These are phyloP conservation scores for Lactifluus volemus DNA, from an alignment of 768 basidiomycete species.

Conservation along the genomic window DNA sequence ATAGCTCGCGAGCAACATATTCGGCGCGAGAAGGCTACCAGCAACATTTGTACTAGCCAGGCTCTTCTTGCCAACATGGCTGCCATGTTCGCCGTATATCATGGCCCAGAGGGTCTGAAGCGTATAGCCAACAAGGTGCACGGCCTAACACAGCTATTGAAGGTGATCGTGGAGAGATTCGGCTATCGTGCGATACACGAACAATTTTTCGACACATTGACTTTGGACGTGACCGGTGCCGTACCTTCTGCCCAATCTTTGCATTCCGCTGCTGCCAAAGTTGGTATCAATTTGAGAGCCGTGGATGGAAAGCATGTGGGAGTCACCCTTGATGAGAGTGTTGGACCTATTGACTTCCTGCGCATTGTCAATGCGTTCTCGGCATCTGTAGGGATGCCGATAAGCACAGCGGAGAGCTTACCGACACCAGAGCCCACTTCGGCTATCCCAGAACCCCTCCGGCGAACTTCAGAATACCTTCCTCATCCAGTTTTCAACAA, in stretches of 20 bases:
- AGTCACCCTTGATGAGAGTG: conserved; percentile 89
- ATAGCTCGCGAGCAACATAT: conserved; percentile 94
- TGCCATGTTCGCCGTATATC: conserved; percentile 97
- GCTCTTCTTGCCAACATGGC: conserved; percentile 99
- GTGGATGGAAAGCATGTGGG: conserved; percentile 73
- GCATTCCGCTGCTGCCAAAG: conserved; percentile 55
- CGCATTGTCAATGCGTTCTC: conserved; percentile 77
- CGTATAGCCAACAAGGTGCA: conserved; percentile 91
- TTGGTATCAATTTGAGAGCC: conserved; percentile 75
- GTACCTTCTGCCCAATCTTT: conserved; percentile 48
- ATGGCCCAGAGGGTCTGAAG: conserved; percentile 79
- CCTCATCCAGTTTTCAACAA: conserved; percentile 91
- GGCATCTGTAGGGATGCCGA: conserved; percentile 44
- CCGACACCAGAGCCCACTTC: conserved; percentile 30
- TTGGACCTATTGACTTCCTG: conserved; percentile 64
- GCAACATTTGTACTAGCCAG: conserved; percentile 97
- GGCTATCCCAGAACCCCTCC: conserved; percentile 47
- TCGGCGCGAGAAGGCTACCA: conserved; percentile 95
- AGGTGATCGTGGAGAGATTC: conserved; percentile 50
- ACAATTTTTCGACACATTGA: conserved; percentile 89
- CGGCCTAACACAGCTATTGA: conserved; percentile 71
- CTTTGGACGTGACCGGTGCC: conserved; percentile 60
- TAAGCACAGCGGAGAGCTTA: conserved; percentile 40
- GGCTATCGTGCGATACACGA: conserved; percentile 68
- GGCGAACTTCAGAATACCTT: conserved; percentile 62